These are phyloP conservation scores for Colletotrichum lini DNA, from an alignment of 2,329 filamentous ascomycete genomes.

Conservation along the genomic window DNA sequence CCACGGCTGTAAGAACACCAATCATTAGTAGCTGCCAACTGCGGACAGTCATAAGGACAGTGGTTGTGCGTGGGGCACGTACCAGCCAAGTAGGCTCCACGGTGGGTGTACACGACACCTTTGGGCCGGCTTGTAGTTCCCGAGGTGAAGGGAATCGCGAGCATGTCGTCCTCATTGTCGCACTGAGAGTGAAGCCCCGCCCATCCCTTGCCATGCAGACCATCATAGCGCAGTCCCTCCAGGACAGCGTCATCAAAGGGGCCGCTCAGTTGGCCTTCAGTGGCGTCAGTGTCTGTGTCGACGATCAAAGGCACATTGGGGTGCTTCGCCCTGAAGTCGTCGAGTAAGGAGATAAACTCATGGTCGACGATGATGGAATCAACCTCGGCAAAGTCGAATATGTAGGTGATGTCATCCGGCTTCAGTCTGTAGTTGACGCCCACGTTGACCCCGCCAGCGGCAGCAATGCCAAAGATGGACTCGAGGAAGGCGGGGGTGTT, in stretches of 20 bases:
- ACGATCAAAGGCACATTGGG: constrained; percentile 80
- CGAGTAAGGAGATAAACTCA: constrained; percentile 82
- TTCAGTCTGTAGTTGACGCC: constrained; percentile 77
- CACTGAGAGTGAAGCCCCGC: constrained; percentile 78
- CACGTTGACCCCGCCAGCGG: constrained; percentile 84
- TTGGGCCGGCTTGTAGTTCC: constrained; percentile 94
- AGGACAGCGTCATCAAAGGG: constrained; percentile 87
- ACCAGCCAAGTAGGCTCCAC: constrained; percentile 72
- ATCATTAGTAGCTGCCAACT: not conserved
- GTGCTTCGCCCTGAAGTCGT: constrained; percentile 72
- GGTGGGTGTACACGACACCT: constrained; percentile 92
- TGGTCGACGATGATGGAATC: constrained; percentile 89
- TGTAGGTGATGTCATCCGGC: constrained; percentile 88
- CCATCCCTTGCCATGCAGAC: constrained; percentile 80
- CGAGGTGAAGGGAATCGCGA: constrained; percentile 94
- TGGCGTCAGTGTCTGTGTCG: constrained; percentile 85
- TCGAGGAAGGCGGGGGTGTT: constrained; percentile 98
- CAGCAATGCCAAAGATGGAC: constrained; percentile 88
- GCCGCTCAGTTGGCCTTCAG: constrained; percentile 80
- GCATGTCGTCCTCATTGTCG: constrained; percentile 81
- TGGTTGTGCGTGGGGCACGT: not conserved
- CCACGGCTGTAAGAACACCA: constrained; percentile 75
- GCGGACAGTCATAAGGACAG: not conserved
- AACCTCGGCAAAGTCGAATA: constrained; percentile 88
- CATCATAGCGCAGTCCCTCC: constrained; percentile 83